A percentile compares a stretch with the other conserved stretches of the same genome.
Evolutionary conservation across 2,329 filamentous ascomycete genomes (phyloP).

Genomic region (Aureobasidium sp.): DNA sequence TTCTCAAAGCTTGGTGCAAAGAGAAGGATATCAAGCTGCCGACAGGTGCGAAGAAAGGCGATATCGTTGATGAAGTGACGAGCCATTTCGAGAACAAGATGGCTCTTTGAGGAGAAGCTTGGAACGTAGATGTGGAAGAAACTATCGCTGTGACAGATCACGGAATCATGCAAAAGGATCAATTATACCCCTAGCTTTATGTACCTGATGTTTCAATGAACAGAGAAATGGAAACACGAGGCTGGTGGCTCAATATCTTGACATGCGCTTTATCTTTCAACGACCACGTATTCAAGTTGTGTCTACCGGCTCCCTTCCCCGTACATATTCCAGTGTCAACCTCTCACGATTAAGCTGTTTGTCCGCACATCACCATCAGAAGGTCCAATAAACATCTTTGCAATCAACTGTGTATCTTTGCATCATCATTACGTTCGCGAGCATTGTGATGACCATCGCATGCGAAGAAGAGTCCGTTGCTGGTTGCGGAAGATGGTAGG

Average conservation of each 20-base stretch:
- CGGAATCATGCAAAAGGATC: neutral
- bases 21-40: conserved; percentile 23
- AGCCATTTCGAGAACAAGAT: conserved; percentile 32
- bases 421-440: no score
- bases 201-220: neutral
- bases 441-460: no score
- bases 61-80: conserved; percentile 30
- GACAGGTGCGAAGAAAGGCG: conserved; percentile 27
- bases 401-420: no score
- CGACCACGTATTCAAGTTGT: neutral
- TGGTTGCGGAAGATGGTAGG: no score
- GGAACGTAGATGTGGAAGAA: neutral
- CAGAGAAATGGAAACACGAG: neutral
- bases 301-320: neutral
- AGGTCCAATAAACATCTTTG: no score
- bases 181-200: neutral
- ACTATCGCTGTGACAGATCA: neutral
- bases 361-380: no score
- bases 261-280: neutral
- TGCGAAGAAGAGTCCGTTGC: no score
- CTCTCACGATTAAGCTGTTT: no score
- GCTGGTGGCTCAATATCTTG: neutral
- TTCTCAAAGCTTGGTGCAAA: conserved; percentile 29
- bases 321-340: no score
- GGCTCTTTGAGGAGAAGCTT: conserved; percentile 18